Evolutionary conservation across 768 basidiomycete species (phyloP).

Genomic region (Boletus barrowsii): DNA sequence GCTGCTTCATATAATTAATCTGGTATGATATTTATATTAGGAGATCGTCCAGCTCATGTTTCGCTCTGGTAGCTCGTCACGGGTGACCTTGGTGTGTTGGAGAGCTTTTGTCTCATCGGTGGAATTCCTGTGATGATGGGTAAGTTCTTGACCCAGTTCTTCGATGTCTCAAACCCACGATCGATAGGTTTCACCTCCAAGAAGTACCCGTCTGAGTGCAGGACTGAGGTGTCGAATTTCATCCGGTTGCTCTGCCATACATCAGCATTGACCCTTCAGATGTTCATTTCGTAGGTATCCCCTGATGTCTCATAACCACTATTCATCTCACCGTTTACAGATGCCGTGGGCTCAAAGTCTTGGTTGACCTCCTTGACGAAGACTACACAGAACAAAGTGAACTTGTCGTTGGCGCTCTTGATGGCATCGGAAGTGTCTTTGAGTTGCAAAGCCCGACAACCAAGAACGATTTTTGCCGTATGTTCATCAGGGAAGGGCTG

Average conservation of each 20-base stretch:
- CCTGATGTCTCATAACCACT: not conserved
- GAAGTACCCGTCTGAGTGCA: constrained; percentile 88
- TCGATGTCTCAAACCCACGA: constrained; percentile 3
- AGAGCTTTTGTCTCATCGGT: constrained; percentile 92
- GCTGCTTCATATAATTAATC: constrained; percentile 83
- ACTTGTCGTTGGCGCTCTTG: constrained; percentile 88
- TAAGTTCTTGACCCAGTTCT: constrained; percentile 29
- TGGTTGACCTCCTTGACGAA: constrained; percentile 96
- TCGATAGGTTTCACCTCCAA: constrained; percentile 84
- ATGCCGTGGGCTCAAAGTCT: constrained; percentile 90
- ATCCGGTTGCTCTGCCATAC: constrained; percentile 90
- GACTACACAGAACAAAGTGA: constrained; percentile 90
- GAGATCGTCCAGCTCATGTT: not conserved
- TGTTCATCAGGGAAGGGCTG: constrained; percentile 96
- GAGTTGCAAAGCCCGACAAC: constrained; percentile 95
- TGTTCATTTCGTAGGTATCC: constrained; percentile 95
- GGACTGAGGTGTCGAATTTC: constrained; percentile 93
- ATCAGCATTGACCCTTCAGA: constrained; percentile 90
- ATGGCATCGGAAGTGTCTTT: constrained; percentile 93
- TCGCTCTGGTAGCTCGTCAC: constrained; percentile 48
- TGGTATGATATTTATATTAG: constrained; percentile 45
- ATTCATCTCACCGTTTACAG: constrained; percentile 36
- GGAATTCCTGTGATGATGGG: constrained; percentile 97
- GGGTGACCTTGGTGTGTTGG: constrained; percentile 79
- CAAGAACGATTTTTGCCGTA: constrained; percentile 97